Conservation (phyloP, 2,329 filamentous ascomycete species). For the Scedosporium boydii region DNA sequence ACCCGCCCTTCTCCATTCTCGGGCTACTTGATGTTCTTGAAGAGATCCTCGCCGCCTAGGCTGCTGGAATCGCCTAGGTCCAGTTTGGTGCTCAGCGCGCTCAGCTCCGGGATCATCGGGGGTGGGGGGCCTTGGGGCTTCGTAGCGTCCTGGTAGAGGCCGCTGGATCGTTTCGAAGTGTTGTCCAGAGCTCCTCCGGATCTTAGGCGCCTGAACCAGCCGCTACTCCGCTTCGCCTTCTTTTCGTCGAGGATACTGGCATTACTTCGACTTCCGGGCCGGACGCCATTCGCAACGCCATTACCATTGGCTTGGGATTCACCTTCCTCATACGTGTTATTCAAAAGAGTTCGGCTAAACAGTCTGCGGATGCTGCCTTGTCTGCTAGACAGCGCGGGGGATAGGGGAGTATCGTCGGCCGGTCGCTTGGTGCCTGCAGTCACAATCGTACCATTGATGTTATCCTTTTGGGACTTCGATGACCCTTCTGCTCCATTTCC, state of each 20-base stretch:
- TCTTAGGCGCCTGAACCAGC: slow-evolving; percentile 49
- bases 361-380: slow-evolving; percentile 48
- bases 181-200: slow-evolving; percentile 21
- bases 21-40: slow-evolving; percentile 48
- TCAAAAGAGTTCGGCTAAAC: slow-evolving; percentile 46
- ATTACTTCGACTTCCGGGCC: slow-evolving; percentile 42
- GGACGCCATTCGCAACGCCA: slow-evolving; percentile 21
- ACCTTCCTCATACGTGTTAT: slow-evolving; percentile 41
- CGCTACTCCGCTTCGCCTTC: slow-evolving; percentile 45
- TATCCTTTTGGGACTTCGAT: neutral
- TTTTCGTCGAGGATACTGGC: slow-evolving; percentile 40
- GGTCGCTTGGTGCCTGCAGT: slow-evolving; percentile 36
- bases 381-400: slow-evolving; percentile 41
- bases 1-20: neutral
- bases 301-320: slow-evolving; percentile 31
- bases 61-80: slow-evolving; percentile 33
- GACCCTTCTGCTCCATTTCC: slow-evolving; percentile 16
- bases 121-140: slow-evolving; percentile 41
- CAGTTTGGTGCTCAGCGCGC: slow-evolving; percentile 38
- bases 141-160: slow-evolving; percentile 27
- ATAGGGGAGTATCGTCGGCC: slow-evolving; percentile 41
- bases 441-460: slow-evolving; percentile 28
- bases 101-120: slow-evolving; percentile 52
- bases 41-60: slow-evolving; percentile 40
- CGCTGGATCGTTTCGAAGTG: slow-evolving; percentile 30